Base-by-base conservation (phyloP, 257 asterid genomes). In the Echites panduratus region DNA sequence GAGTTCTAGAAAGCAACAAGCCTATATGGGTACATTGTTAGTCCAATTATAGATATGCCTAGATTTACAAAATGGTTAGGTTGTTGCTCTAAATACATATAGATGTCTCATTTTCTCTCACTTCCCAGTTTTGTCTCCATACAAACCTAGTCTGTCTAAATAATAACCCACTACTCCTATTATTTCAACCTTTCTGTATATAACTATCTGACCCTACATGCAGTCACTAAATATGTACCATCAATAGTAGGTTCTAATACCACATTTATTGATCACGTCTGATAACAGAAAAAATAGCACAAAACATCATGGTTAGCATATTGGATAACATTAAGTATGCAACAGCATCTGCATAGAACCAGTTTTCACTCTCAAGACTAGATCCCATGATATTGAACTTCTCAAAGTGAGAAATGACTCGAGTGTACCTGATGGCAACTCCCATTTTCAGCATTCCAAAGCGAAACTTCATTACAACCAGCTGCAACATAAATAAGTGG, bases 401-500 rank as follows among this genome's bases (percentile, higher is more conserved):
- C 27, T 59, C 32, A 7, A 11, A 56, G 47, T 10, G 38, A 32
- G 72, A 78, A 66, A 66, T 27, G 20, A 68, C 61, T 65, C 66
- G 52, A 72, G 70, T 14, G 43, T 84, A 92, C 98, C 99, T 95
- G 98, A 82, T 95, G 99, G 83, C 99, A 89, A 90, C 98, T 92
- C 56, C 97, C 97, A 70, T 89, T 89, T 86, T 95, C 99, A 50
- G 98, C 97, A 84, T 92, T 90, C 99, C 98, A 92, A 64, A 95
- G 99, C 75, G 98, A 92, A 72, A 92, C 95, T 81, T 95, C 96
- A 80, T 92, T 92, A 75, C 94, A 87, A 63, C 99, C 98, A 69
- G 99, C 99, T 53, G 99, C 98, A 68, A 88, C 98, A 85, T 95
- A 92, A 47, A 92, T 87, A 77, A 92, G 95, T 44, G 99, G 99